phyloP scores from a whole-genome alignment of 345 rosid species.

The Brassica cretica region DNA sequence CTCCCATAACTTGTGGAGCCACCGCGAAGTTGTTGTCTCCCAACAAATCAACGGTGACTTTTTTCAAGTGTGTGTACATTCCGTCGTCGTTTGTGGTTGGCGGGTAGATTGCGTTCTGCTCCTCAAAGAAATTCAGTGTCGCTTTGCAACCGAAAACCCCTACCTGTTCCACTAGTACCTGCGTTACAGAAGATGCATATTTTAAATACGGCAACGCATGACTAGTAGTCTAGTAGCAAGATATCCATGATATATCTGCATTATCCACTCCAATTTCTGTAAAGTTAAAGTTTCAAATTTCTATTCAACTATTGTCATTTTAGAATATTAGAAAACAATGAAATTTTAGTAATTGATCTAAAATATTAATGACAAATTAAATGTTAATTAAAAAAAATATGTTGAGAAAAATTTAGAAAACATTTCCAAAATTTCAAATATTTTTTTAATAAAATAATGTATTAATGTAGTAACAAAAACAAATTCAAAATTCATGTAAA shows the following conservation, averaged over 20 bases:
- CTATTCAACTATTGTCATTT: neutral
- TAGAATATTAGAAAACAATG: too few species aligned
- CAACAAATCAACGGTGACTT: constrained; percentile 58
- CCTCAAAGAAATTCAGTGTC: constrained; percentile 68
- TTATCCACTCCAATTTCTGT: neutral
- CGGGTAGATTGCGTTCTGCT: constrained; percentile 61
- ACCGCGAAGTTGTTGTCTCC: constrained; percentile 57
- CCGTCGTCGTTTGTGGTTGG: constrained; percentile 64
- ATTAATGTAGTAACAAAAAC: too few species aligned
- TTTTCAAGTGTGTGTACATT: constrained; percentile 73
- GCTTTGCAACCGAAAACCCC: constrained; percentile 68
- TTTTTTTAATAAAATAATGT: too few species aligned
- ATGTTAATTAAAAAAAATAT: too few species aligned
- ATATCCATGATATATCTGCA: neutral
- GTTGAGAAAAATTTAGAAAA: too few species aligned
- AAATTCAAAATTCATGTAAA: too few species aligned
- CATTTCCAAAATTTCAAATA: too few species aligned
- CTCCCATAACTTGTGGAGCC: constrained; percentile 85
- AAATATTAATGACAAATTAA: too few species aligned
- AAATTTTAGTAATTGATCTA: too few species aligned
- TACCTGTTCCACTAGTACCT: constrained; percentile 77
- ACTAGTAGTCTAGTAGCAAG: neutral
- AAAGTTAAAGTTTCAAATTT: neutral
- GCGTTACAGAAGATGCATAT: constrained; percentile 9
- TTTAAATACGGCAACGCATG: neutral